These are phyloP conservation scores for Gymnopilus dilepis DNA, from an alignment of 768 basidiomycete species.

Conservation along the genomic window DNA sequence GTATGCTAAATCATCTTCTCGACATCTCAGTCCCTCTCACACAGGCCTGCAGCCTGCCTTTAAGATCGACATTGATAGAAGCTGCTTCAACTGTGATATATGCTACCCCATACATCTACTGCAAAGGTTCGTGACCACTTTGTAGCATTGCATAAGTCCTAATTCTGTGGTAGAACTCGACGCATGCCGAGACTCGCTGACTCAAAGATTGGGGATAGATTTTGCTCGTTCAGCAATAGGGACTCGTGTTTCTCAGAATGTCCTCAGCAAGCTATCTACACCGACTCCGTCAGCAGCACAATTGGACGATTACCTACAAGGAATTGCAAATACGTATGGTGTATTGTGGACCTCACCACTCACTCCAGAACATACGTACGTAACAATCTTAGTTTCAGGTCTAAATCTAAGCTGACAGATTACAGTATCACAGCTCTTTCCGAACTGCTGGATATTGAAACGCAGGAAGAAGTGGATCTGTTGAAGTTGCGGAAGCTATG, in stretches of 20 bases:
- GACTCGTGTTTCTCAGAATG: constrained; percentile 60
- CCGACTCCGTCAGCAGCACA: constrained; percentile 60
- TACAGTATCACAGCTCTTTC: constrained; percentile 60
- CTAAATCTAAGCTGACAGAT: constrained; percentile 14
- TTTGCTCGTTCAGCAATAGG: constrained; percentile 57
- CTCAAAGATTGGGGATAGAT: constrained; percentile 59
- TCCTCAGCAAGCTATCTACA: constrained; percentile 55
- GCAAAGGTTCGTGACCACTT: constrained; percentile 51
- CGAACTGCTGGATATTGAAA: constrained; percentile 60
- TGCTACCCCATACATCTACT: constrained; percentile 59
- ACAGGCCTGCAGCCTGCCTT: constrained; percentile 2
- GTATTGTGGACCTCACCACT: constrained; percentile 69
- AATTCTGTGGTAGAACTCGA: constrained; percentile 55
- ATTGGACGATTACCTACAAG: constrained; percentile 59
- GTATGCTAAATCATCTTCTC: constrained; percentile 34
- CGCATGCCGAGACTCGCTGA: constrained; percentile 56
- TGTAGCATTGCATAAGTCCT: constrained; percentile 10
- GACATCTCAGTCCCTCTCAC: not conserved
- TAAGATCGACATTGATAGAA: constrained; percentile 60
- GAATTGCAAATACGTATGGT: constrained; percentile 56
- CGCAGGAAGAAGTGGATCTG: constrained; percentile 59
- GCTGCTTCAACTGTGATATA: constrained; percentile 73
- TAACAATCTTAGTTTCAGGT: not conserved
- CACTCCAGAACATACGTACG: constrained; percentile 62
- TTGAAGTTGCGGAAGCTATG: constrained; percentile 60